phyloP scores from a whole-genome alignment of 2,329 filamentous ascomycete genomes.

The Apiospora marii region DNA sequence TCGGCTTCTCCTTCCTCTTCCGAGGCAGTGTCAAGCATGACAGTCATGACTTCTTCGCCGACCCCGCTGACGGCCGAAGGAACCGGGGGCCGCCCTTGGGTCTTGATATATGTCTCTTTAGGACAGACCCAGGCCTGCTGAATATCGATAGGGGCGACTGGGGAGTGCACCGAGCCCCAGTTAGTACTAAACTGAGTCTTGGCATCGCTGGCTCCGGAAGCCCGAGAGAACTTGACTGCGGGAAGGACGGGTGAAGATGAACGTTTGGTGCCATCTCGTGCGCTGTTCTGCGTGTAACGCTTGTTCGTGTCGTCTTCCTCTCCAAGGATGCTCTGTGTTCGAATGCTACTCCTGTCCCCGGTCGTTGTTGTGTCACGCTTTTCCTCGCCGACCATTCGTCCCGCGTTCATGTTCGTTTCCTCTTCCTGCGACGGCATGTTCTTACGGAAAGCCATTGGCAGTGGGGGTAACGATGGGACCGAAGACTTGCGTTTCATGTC shows the following conservation, averaged over 20 bases:
- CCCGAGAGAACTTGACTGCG: slow-evolving; percentile 43
- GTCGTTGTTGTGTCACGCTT: slow-evolving; percentile 40
- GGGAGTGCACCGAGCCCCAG: slow-evolving; percentile 61
- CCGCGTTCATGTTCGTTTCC: slow-evolving; percentile 33
- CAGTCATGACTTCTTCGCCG: slow-evolving; percentile 48
- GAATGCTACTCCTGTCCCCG: slow-evolving; percentile 46
- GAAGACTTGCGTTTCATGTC: slow-evolving; percentile 46
- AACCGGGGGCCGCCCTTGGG: slow-evolving; percentile 27
- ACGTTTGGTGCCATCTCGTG: slow-evolving; percentile 45
- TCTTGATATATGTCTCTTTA: slow-evolving; percentile 50
- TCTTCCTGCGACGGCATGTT: slow-evolving; percentile 27
- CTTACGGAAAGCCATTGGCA: slow-evolving; percentile 44
- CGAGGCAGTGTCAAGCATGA: slow-evolving; percentile 56
- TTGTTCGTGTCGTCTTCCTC: slow-evolving; percentile 43
- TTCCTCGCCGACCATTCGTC: slow-evolving; percentile 34
- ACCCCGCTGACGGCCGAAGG: slow-evolving; percentile 24
- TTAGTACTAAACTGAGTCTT: slow-evolving; percentile 50
- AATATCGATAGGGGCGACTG: slow-evolving; percentile 53
- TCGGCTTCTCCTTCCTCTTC: slow-evolving; percentile 34
- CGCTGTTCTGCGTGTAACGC: slow-evolving; percentile 38
- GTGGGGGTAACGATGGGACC: slow-evolving; percentile 53
- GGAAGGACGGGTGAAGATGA: slow-evolving; percentile 61
- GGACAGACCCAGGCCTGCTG: slow-evolving; percentile 50
- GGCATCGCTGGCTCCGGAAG: slow-evolving; percentile 44
- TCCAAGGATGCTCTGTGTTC: slow-evolving; percentile 51